phyloP scores from a whole-genome alignment of 371 early-diverging fungal species.

The Haplosporangium sp. region DNA sequence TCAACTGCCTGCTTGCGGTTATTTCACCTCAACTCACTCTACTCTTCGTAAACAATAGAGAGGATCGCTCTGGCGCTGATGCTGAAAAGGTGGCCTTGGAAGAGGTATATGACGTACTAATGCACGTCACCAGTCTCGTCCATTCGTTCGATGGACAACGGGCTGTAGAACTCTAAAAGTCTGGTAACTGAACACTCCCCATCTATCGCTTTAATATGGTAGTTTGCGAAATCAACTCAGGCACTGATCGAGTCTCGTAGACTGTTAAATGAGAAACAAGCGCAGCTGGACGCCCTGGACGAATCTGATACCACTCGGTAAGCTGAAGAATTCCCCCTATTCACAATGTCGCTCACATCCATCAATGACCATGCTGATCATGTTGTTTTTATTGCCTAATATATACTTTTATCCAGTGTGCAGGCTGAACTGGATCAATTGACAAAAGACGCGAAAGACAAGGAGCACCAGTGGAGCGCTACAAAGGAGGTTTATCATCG shows the following conservation, averaged over 20 bases:
- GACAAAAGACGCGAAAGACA: slow-evolving; percentile 9
- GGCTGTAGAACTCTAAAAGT: background rate
- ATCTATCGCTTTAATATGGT: background rate
- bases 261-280: slow-evolving; percentile 20
- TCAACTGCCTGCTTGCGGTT: background rate
- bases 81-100: slow-evolving; percentile 43
- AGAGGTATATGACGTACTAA: slow-evolving; percentile 20
- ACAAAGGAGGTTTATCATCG: slow-evolving; percentile 50
- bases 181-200: too few relatives aligned
- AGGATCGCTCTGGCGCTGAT: slow-evolving; percentile 42
- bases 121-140: too few relatives aligned
- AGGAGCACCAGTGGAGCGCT: slow-evolving; percentile 46
- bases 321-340: background rate
- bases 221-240: slow-evolving; percentile 40
- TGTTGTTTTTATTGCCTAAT: background rate
- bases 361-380: background rate
- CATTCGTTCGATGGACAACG: too few relatives aligned
- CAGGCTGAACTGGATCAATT: slow-evolving; percentile 24
- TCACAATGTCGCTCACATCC: too few relatives aligned
- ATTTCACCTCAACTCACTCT: background rate
- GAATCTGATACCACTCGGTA: slow-evolving; percentile 23
- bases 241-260: slow-evolving; percentile 12
- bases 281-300: slow-evolving; percentile 7
- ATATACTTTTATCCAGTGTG: background rate
- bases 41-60: slow-evolving; percentile 2